These are phyloP conservation scores for Chamaecrista fasciculata DNA, from an alignment of 306 rosid species.

Conservation along the genomic window DNA sequence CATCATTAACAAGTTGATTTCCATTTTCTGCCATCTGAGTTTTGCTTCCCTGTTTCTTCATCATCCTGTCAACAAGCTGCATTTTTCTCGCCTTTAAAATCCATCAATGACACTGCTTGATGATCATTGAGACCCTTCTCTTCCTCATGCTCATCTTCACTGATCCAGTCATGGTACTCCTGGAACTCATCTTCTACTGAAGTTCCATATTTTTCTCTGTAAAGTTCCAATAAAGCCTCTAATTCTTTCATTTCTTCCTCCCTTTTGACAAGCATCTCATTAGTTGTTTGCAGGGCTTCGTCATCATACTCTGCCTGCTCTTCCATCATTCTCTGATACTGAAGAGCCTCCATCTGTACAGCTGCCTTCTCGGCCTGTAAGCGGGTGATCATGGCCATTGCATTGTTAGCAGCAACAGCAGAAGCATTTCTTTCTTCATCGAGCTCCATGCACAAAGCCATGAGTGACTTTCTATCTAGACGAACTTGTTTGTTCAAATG, in stretches of 20 bases:
- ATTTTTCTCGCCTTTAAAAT: constrained; percentile 46
- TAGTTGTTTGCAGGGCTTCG: constrained; percentile 64
- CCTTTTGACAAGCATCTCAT: constrained; percentile 58
- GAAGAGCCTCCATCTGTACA: constrained; percentile 91
- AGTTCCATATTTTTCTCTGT: constrained; percentile 55
- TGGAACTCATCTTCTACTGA: constrained; percentile 33
- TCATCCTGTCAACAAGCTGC: constrained; percentile 45
- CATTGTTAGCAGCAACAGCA: constrained; percentile 86
- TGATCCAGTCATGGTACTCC: too few relatives aligned
- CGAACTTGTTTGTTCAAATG: constrained; percentile 64
- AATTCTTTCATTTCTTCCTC: constrained; percentile 63
- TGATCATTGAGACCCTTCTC: constrained; percentile 25
- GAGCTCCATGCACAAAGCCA: constrained; percentile 82
- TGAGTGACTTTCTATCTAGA: constrained; percentile 70
- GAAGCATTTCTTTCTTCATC: constrained; percentile 96
- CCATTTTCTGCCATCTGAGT: constrained; percentile 35
- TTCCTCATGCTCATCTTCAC: constrained; percentile 25
- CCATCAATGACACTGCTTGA: constrained; percentile 39
- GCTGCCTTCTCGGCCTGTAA: constrained; percentile 85
- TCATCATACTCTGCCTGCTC: constrained; percentile 92
- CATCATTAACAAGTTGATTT: constrained; percentile 15
- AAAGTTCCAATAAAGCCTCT: constrained; percentile 57
- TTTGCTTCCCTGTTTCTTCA: constrained; percentile 46
- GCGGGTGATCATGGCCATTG: constrained; percentile 96
- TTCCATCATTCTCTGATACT: constrained; percentile 96